Evolutionary conservation across 192 early-diverging fungal genomes (phyloP), one percentile per base, ranked within the genome.

Genomic region (Piromyces sp.): DNA sequence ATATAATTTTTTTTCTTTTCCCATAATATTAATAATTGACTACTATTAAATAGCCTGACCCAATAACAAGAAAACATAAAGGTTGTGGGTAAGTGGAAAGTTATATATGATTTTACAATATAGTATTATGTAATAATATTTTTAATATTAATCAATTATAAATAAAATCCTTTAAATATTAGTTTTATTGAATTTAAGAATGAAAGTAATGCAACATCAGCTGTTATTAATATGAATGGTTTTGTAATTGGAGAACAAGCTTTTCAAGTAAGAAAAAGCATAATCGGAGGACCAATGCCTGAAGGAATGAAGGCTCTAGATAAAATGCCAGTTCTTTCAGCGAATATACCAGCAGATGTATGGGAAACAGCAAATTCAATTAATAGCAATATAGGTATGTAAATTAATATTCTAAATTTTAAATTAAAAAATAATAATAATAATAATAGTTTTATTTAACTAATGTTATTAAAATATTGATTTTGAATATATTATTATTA

Each of bases 1-100:
- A n/a, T n/a, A n/a, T n/a, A n/a, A n/a, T n/a, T n/a, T n/a, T n/a
- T n/a, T n/a, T n/a, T n/a, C n/a, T n/a, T n/a, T n/a, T n/a, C n/a
- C n/a, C n/a, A n/a, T n/a, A n/a, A n/a, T n/a, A n/a, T n/a, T n/a
- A n/a, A n/a, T n/a, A n/a, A n/a, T n/a, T n/a, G n/a, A n/a, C n/a
- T n/a, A n/a, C n/a, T n/a, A n/a, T n/a, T n/a, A n/a, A 33, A 33
- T 9, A 92, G 92, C 93, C 94, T 0, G 94, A 95, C 83, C 84
- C 88, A 37, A 80, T 86, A 28, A 86, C 89, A 40, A 89, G 94
- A 37, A 93, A 93, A 82, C 95, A 95, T 85, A 90, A 88, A 79
- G 92, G 92, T 37, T 94, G 92, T 89, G 95, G 95, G 91, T 94
- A 88, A 86, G n/a, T n/a, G n/a, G n/a, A n/a, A n/a, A n/a, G n/a